Conservation (phyloP, 2,329 filamentous ascomycete species). For the Myriosclerotinia curreyana region DNA sequence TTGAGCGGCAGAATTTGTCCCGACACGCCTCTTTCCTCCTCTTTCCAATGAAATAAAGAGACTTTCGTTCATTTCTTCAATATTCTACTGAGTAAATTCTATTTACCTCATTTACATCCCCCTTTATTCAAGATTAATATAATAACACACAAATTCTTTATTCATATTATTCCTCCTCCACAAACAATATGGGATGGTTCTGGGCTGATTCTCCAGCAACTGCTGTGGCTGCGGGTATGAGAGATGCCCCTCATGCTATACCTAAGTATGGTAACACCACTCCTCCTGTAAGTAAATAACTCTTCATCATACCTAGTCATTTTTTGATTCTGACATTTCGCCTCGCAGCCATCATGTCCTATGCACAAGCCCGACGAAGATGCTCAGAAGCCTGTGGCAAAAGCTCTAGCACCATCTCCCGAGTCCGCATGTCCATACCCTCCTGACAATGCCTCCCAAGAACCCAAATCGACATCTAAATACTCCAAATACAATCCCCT, state of each 20-base stretch:
- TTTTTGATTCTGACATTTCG: not conserved
- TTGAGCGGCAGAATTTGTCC: constrained; percentile 2
- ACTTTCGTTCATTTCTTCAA: not conserved
- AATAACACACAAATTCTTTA: not conserved
- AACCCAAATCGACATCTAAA: constrained; percentile 44
- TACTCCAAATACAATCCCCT: constrained; percentile 71
- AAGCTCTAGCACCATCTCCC: constrained; percentile 33
- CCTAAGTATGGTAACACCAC: constrained; percentile 27
- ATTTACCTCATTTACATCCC: not conserved
- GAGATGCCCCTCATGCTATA: constrained; percentile 31
- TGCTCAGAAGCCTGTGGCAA: constrained; percentile 34
- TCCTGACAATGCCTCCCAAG: constrained; percentile 32
- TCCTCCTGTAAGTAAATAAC: constrained; percentile 34
- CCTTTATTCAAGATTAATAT: not conserved
- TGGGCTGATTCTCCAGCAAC: constrained; percentile 35
- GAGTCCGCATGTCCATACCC: constrained; percentile 39
- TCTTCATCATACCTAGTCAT: constrained; percentile 23
- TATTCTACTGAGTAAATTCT: not conserved
- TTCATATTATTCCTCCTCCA: not conserved
- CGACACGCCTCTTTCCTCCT: constrained; percentile 8
- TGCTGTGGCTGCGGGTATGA: constrained; percentile 29
- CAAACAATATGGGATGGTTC: constrained; percentile 37
- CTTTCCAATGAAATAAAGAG: constrained; percentile 8
- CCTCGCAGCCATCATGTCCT: constrained; percentile 60
- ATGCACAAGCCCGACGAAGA: constrained; percentile 55